Base-by-base conservation (phyloP, 805 yeast species). In the Wickerhamomyces hampshirensis region DNA sequence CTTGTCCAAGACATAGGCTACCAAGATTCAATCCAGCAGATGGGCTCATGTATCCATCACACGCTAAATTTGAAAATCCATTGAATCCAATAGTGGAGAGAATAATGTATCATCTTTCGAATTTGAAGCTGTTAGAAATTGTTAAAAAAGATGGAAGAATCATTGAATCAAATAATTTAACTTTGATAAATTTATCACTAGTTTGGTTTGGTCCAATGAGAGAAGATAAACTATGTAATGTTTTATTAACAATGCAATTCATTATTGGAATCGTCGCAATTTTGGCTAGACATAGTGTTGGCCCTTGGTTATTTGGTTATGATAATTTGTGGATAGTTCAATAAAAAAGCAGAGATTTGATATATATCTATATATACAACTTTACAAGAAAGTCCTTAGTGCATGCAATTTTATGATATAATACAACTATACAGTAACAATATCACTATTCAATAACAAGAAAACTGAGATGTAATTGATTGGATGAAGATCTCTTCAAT, bases 1-100 rank as follows among this genome's bases (percentile, higher is more conserved):
- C 93, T 4, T 93, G 98, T 54, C 99, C 99, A 17, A 74, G 99
- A 48, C 99, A 93, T 59, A 71, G 99, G 52, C 55, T 93, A 56
- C 99, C 99, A 2, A 71, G 67, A 44, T 84, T 84, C 53, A 77
- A 85, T 50, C 65, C 63, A 10, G 59, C 68, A 12, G 80, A 84
- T 42, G 88, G 91, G 1, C 62, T 81, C 31, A 66, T 93, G 70
- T 77, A 85, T 53, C 88, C 95, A 15, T 84, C 93, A 2, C 65
- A 60, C 43, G 76, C 80, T 0, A 62, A 59, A 26, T 60, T 74
- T 40, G 56, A 55, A 26, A 52, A 51, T 28, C 58, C 59, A 13
- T 55, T 61, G 15, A 49, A 49, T 15, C 63, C 59, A 14, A 46
- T 65, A 5, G 54, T 65, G 19, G 58, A 48, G 18, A 47, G 53